A percentile compares a stretch with the other conserved stretches of the same genome.
Evolutionary conservation across 805 yeast species (phyloP).

Genomic region (Starmera dryadoides): DNA sequence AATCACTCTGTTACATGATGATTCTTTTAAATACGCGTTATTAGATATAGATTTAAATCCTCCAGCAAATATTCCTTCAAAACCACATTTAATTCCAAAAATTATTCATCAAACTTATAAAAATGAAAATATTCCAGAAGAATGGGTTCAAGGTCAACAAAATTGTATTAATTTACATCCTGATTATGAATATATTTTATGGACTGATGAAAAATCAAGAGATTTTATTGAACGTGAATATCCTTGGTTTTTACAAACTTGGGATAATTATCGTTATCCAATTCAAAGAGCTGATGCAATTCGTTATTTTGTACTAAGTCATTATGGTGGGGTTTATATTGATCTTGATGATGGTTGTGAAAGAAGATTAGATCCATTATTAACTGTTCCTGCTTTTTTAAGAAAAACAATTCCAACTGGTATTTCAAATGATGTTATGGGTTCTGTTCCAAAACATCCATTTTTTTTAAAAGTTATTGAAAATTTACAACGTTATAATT

Average conservation of each 20-base stretch:
- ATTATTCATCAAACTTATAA: constrained; percentile 93
- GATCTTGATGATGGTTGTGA: constrained; percentile 89
- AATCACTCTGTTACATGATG: constrained; percentile 68
- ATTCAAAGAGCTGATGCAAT: constrained; percentile 90
- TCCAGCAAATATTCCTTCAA: constrained; percentile 29
- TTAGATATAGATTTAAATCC: constrained; percentile 57
- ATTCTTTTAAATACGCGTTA: constrained; percentile 57
- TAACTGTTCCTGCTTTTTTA: constrained; percentile 78
- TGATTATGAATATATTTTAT: constrained; percentile 78
- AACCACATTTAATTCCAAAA: constrained; percentile 66
- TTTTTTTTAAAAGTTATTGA: constrained; percentile 69
- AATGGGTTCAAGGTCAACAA: constrained; percentile 75
- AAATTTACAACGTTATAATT: constrained; percentile 51
- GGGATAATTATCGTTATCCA: constrained; percentile 70
- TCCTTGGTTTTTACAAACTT: constrained; percentile 80
- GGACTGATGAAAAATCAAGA: constrained; percentile 85
- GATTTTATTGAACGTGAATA: constrained; percentile 72
- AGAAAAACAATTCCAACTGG: constrained; percentile 88
- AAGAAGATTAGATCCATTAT: constrained; percentile 69
- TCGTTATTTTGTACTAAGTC: constrained; percentile 74
- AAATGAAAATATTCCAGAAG: constrained; percentile 67
- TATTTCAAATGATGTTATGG: constrained; percentile 90
- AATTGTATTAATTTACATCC: constrained; percentile 75
- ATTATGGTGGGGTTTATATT: constrained; percentile 85
- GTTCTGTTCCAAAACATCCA: constrained; percentile 80